Evolutionary conservation across 768 basidiomycete genomes (phyloP).

Genomic region (Leccinum sublutescens): DNA sequence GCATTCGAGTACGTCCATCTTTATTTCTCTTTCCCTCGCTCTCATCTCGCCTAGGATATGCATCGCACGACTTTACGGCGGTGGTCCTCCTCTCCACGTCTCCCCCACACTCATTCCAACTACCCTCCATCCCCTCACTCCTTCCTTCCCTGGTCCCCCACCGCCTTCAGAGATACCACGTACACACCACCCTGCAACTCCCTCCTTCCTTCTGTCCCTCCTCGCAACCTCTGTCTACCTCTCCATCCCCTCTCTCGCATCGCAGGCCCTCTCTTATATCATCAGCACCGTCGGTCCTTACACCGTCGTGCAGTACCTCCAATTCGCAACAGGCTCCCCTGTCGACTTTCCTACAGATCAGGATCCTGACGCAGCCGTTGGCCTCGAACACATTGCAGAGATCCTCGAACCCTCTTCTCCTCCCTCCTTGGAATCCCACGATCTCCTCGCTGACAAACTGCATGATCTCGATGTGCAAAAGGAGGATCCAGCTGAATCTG

Average conservation of each 20-base stretch:
- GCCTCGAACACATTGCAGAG: slow-evolving; percentile 66
- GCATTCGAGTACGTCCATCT: slow-evolving; percentile 79
- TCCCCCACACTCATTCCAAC: slow-evolving; percentile 66
- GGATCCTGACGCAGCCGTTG: slow-evolving; percentile 63
- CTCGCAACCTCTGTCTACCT: slow-evolving; percentile 87
- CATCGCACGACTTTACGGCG: slow-evolving; percentile 83
- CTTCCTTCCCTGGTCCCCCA: slow-evolving; percentile 48
- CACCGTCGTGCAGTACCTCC: slow-evolving; percentile 73
- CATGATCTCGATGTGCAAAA: slow-evolving; percentile 35
- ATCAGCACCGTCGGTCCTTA: slow-evolving; percentile 74
- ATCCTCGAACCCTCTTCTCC: slow-evolving; percentile 36
- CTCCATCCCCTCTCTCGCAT: slow-evolving; percentile 72
- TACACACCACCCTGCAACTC: slow-evolving; percentile 71
- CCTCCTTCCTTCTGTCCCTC: slow-evolving; percentile 79
- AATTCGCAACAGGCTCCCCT: slow-evolving; percentile 75
- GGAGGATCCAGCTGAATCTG: slow-evolving; percentile 37
- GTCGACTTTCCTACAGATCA: slow-evolving; percentile 42
- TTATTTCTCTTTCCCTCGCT: neutral
- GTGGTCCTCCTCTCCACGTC: slow-evolving; percentile 73
- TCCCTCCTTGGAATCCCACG: slow-evolving; percentile 13
- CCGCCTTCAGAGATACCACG: slow-evolving; percentile 36
- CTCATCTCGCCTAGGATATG: slow-evolving; percentile 57
- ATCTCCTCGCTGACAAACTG: slow-evolving; percentile 31
- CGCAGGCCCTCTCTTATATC: slow-evolving; percentile 70
- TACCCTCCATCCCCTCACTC: slow-evolving; percentile 65